Percentiles rank a stretch among this genome's conserved stretches.
phyloP scores from a whole-genome alignment of 2,329 filamentous ascomycete genomes.

The Thermoascus crustaceus region DNA sequence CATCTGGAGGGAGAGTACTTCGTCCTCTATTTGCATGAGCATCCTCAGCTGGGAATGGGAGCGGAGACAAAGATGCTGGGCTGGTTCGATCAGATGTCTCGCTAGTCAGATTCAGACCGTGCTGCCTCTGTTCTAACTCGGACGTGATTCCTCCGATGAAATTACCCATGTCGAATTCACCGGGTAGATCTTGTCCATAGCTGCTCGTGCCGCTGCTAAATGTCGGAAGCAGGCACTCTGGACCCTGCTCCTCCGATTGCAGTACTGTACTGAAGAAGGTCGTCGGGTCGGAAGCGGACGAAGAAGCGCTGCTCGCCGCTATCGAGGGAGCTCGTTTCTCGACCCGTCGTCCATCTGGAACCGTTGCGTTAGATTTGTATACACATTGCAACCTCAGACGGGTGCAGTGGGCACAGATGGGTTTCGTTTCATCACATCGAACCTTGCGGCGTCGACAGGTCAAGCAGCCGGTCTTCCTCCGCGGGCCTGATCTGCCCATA shows the following conservation, averaged over 20 bases:
- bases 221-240: slow-evolving; percentile 8
- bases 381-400: slow-evolving; percentile 23
- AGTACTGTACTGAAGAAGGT: slow-evolving; percentile 22
- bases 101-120: slow-evolving; percentile 23
- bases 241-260: slow-evolving; percentile 14
- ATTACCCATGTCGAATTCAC: slow-evolving; percentile 27
- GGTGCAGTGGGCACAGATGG: slow-evolving; percentile 26
- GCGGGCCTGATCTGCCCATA: slow-evolving; percentile 26
- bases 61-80: slow-evolving; percentile 7
- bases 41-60: no score
- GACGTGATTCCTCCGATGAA: slow-evolving; percentile 31
- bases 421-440: slow-evolving; percentile 28
- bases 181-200: slow-evolving; percentile 11
- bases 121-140: slow-evolving; percentile 27
- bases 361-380: slow-evolving; percentile 18
- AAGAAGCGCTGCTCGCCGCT: not conserved
- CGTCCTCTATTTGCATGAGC: slow-evolving; percentile 1
- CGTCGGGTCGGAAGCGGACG: slow-evolving; percentile 7
- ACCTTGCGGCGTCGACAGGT: slow-evolving; percentile 30
- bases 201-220: slow-evolving; percentile 7
- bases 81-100: slow-evolving; percentile 15
- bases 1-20: not conserved
- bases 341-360: slow-evolving; percentile 5
- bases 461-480: slow-evolving; percentile 26
- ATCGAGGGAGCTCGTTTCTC: not conserved